Conservation (phyloP, 208 protist genomes). For the Leishmania turanica region DNA sequence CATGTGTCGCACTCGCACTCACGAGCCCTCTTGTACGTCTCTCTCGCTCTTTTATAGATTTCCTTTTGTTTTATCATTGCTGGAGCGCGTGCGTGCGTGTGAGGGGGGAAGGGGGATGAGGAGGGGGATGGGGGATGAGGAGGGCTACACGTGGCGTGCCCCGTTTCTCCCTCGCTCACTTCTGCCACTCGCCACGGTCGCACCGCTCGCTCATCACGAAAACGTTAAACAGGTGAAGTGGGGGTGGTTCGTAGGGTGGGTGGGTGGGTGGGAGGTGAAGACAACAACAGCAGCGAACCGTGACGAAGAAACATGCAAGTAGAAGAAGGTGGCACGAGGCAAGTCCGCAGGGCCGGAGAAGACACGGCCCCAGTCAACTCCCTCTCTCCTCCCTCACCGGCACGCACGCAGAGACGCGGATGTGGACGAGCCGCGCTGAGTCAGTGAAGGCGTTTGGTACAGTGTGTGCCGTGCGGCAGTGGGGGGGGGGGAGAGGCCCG, state of each 20-base stretch:
- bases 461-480: background rate
- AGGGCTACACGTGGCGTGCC: background rate
- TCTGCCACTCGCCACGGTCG: background rate
- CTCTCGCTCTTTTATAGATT: background rate
- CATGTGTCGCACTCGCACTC: background rate
- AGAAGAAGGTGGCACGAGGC: background rate
- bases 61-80: background rate
- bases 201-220: background rate
- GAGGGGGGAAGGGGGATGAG: no score
- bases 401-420: background rate
- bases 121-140: no score
- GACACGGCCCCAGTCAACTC: background rate
- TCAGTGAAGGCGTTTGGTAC: background rate
- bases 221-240: no score
- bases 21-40: background rate
- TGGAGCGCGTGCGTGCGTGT: background rate
- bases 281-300: no score
- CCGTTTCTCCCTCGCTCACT: background rate
- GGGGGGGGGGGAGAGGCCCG: background rate
- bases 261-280: no score
- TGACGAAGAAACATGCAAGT: background rate
- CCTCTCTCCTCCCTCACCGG: background rate
- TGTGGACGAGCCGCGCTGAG: background rate
- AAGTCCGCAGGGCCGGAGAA: background rate
- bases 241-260: no score